phyloP scores from a whole-genome alignment of 2,329 filamentous ascomycete species.

The Lojkania enalia region DNA sequence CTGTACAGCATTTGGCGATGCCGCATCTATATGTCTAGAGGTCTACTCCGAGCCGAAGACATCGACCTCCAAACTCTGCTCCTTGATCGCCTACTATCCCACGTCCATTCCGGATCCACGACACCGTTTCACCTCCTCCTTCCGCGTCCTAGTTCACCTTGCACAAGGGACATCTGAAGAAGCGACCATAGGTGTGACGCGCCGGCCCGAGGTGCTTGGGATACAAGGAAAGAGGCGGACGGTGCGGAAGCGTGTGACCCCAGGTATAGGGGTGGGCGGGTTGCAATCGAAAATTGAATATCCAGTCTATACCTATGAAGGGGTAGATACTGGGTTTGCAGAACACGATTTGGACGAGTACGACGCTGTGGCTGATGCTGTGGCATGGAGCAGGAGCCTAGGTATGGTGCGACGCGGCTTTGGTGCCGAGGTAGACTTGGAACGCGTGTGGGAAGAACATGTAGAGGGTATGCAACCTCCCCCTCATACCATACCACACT shows the following conservation, averaged over 20 bases:
- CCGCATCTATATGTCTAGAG: slow-evolving; percentile 62
- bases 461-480: slow-evolving; percentile 35
- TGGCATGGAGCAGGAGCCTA: slow-evolving; percentile 71
- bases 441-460: slow-evolving; percentile 50
- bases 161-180: slow-evolving; percentile 44
- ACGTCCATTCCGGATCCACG: slow-evolving; percentile 58
- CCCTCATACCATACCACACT: neutral
- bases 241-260: slow-evolving; percentile 53
- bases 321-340: slow-evolving; percentile 67
- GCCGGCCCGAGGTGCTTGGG: slow-evolving; percentile 55
- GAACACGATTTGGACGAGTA: slow-evolving; percentile 71
- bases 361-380: slow-evolving; percentile 63
- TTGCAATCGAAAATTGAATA: slow-evolving; percentile 48
- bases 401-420: slow-evolving; percentile 64
- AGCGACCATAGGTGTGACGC: slow-evolving; percentile 54
- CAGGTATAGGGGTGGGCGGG: slow-evolving; percentile 56
- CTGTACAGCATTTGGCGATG: slow-evolving; percentile 59
- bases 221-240: slow-evolving; percentile 56
- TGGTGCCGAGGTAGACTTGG: slow-evolving; percentile 51
- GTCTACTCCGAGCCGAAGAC: slow-evolving; percentile 60
- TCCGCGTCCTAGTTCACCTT: slow-evolving; percentile 61
- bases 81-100: slow-evolving; percentile 67
- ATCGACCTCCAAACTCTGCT: slow-evolving; percentile 54
- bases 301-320: slow-evolving; percentile 58
- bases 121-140: slow-evolving; percentile 48